A percentile compares a stretch with the other conserved stretches of the same genome.
These are phyloP conservation scores for Lactarius psammicola DNA, from an alignment of 768 basidiomycete genomes.

Conservation along the genomic window DNA sequence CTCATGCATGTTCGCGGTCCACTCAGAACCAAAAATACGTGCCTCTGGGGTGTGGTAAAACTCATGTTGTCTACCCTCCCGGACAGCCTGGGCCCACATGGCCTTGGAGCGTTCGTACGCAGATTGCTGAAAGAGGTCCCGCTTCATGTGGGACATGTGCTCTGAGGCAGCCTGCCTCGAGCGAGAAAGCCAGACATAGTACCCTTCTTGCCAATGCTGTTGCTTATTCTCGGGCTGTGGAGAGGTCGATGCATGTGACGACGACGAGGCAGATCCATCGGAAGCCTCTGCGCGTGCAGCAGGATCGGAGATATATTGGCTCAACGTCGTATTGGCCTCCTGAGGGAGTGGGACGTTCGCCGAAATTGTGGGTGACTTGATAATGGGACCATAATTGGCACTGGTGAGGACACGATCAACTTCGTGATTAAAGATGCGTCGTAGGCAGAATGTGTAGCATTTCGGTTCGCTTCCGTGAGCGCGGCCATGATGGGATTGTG, in stretches of 20 bases:
- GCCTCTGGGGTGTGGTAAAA: constrained; percentile 21
- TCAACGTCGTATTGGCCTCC: constrained; percentile 29
- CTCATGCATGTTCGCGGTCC: constrained; percentile 25
- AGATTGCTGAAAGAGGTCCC: constrained; percentile 53
- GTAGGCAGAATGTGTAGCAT: constrained; percentile 41
- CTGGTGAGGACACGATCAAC: constrained; percentile 32
- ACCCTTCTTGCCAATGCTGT: constrained; percentile 71
- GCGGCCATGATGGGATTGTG: constrained; percentile 36
- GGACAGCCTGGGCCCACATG: constrained; percentile 50
- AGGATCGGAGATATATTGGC: constrained; percentile 35
- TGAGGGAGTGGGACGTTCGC: constrained; percentile 23
- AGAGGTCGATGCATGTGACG: constrained; percentile 5
- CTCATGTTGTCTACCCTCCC: constrained; percentile 42
- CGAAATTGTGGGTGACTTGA: constrained; percentile 22
- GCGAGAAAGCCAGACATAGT: constrained; percentile 68
- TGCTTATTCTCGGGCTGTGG: constrained; percentile 36
- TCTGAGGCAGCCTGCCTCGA: constrained; percentile 53
- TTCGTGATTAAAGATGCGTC: constrained; percentile 39
- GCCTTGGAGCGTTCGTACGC: constrained; percentile 42
- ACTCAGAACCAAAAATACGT: constrained; percentile 23
- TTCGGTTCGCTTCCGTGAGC: constrained; percentile 35
- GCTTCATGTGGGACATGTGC: constrained; percentile 58
- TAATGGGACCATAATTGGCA: constrained; percentile 21
- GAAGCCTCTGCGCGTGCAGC: constrained; percentile 5
- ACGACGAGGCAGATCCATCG: constrained; percentile 13